Evolutionary conservation across 257 asterid genomes (phyloP).

Genomic region (Solanum etuberosum): DNA sequence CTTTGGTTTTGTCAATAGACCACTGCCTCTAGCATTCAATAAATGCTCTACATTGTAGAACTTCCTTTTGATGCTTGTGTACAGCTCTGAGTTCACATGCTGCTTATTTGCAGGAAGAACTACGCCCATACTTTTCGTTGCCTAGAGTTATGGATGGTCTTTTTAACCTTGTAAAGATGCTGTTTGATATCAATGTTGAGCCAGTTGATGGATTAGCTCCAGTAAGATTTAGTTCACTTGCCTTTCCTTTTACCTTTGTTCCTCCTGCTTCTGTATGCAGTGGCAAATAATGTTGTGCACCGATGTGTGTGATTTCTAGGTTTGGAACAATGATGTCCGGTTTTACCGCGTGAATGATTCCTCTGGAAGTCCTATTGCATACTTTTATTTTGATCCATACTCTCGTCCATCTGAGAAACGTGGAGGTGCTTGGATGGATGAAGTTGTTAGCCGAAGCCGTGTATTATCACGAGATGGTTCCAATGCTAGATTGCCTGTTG

Average conservation of each 20-base stretch:
- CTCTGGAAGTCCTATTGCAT: constrained; percentile 72
- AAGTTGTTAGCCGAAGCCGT: constrained; percentile 84
- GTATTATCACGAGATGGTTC: constrained; percentile 68
- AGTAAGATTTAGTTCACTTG: constrained; percentile 28
- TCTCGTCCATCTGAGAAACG: constrained; percentile 97
- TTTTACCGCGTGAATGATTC: constrained; percentile 80
- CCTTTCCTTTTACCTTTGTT: neutral
- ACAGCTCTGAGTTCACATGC: neutral
- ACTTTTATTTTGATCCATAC: constrained; percentile 92
- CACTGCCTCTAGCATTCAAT: neutral
- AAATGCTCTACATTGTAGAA: neutral
- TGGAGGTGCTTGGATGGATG: constrained; percentile 99
- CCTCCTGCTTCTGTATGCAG: neutral
- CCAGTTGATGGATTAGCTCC: constrained; percentile 90
- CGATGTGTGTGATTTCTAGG: constrained; percentile 30
- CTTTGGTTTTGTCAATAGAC: neutral
- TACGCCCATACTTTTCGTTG: constrained; percentile 93
- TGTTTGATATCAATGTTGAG: constrained; percentile 61
- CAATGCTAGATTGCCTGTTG: constrained; percentile 86
- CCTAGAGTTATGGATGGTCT: constrained; percentile 98
- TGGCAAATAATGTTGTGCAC: neutral
- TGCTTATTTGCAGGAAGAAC: constrained; percentile 63
- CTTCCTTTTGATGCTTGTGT: neutral
- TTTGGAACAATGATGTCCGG: constrained; percentile 85
- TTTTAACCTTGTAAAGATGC: constrained; percentile 68